Evolutionary conservation across 176 grass and related monocot species (phyloP), one percentile per base, ranked within the genome.

Genomic region (Aegilops tauschii): DNA sequence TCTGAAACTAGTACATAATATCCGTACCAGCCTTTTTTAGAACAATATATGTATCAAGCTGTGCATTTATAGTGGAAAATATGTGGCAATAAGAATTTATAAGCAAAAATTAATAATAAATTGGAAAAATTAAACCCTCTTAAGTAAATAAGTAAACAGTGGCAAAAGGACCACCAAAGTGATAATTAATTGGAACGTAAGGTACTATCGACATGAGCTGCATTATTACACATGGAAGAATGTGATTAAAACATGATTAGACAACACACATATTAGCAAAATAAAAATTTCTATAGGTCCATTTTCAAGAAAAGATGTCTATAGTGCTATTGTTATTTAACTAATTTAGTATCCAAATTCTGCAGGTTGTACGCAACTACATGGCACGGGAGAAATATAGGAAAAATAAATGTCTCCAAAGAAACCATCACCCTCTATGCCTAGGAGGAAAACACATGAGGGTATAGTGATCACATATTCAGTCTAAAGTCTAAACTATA

Each of bases 401-500:
- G 13, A 3, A 50, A 50, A 14, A 49, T 9, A 9, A 2, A 50
- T 5, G 13, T 14, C 47, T 50, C 13, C 13, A 3, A 50, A 16
- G 12, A 50, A 45, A 45, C 42, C 11, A 45, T 45, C 42, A 45
- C 3, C 42, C 11, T 12, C 1, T 12, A 49, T 49, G 12, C 44
- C 77, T 75, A 66, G 4, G 39, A 34, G n/a, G 47, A 80, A 68
- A 68, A 45, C 23, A 66, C 47, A 69, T 27, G 13, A 79, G 75
- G 9, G 61, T 88, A 50, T 81, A 77, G n/a, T 80, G 32, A 20
- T 50, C 17, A 69, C 50, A 78, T 62, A 35, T 84, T 81, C 64
- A 52, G 28, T 23, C 47, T 49, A 75, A 91, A 83, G 54, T 61
- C 69, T 40, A 40, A 40, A 49, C 78, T 87, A 80, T 87, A 78